Base-by-base conservation (phyloP, 805 yeast species). In the Suhomyces kilbournensis region DNA sequence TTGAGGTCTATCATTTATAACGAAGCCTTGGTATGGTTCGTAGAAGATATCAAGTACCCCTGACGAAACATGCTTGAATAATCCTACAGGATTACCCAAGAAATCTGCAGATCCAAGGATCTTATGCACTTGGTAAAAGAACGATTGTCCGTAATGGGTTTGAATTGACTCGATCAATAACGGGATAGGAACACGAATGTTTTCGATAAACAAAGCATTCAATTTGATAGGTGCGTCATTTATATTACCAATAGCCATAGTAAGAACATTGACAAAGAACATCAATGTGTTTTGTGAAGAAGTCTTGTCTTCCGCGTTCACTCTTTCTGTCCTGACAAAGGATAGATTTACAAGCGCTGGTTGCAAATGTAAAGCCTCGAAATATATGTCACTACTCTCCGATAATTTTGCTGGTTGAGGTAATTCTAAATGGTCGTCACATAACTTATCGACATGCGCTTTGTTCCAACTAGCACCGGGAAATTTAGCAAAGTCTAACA, bases 41-140 rank as follows among this genome's bases (percentile, higher is more conserved):
- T 94, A 94, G 67, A 94, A 94, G 17, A 94, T 87, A 68, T 94
- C 99, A 82, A 91, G 81, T 9, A 94, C 94, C 49, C 99, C 99
- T 0, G 97, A 90, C 52, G 96, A 85, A 52, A 94, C 76, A 59
- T 91, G 92, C 66, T 90, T 94, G 74, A 94, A 94, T 55, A 94
- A 74, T 1, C 99, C 99, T 26, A 96, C 98, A 0, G 99, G 99
- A 59, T 96, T 94, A 20, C 99, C 99, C 47, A 94, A 72, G 59
- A 94, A 83, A 69, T 96, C 99, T 0, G 98, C 99, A 17, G 97
- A 90, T 0, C 99, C 99, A 32, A 96, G 74, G 44, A 94, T 85
- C 67, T 90, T 91, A 70, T 94, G 96, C 32, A 94, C 75, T 69
- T 94, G 99, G 64, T 89, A 91, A 53, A 94, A 79, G 70, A 93